These are phyloP conservation scores for Cryphonectria radicalis DNA, from an alignment of 2,329 filamentous ascomycete species.

Conservation along the genomic window DNA sequence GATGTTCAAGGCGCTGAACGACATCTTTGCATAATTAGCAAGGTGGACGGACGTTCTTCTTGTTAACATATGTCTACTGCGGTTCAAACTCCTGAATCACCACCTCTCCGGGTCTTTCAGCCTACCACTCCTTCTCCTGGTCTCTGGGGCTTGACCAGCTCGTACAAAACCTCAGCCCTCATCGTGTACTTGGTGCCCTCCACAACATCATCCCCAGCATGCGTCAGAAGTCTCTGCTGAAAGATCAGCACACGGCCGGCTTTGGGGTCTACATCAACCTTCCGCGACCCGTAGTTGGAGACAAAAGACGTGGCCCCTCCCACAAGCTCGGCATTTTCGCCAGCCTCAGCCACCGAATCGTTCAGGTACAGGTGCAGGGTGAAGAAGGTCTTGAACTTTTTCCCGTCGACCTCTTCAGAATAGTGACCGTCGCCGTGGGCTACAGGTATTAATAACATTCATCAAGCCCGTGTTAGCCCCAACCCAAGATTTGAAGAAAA, in stretches of 20 bases:
- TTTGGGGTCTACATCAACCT: constrained; percentile 59
- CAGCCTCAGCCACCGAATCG: constrained; percentile 49
- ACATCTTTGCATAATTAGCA: constrained; percentile 38
- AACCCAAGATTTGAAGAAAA: not conserved
- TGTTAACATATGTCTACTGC: not conserved
- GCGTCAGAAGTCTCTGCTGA: constrained; percentile 56
- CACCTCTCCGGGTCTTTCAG: not conserved
- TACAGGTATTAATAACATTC: constrained; percentile 36
- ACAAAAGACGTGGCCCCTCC: constrained; percentile 63
- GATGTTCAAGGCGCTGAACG: constrained; percentile 44
- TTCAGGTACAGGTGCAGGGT: constrained; percentile 62
- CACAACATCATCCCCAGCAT: constrained; percentile 58
- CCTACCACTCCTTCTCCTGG: not conserved
- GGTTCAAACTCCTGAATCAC: too few relatives aligned
- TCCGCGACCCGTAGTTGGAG: constrained; percentile 46
- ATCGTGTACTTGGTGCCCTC: constrained; percentile 57
- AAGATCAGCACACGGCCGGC: constrained; percentile 64
- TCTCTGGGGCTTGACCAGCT: constrained; percentile 4
- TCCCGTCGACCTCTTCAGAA: constrained; percentile 53
- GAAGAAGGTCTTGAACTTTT: constrained; percentile 51
- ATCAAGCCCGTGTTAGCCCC: too few relatives aligned
- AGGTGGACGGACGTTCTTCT: not conserved
- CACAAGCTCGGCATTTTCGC: constrained; percentile 42
- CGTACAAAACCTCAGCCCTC: constrained; percentile 28
- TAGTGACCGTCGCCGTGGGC: constrained; percentile 72